Evolutionary conservation across 257 asterid species (phyloP).

Genomic region (Solanum piurae): DNA sequence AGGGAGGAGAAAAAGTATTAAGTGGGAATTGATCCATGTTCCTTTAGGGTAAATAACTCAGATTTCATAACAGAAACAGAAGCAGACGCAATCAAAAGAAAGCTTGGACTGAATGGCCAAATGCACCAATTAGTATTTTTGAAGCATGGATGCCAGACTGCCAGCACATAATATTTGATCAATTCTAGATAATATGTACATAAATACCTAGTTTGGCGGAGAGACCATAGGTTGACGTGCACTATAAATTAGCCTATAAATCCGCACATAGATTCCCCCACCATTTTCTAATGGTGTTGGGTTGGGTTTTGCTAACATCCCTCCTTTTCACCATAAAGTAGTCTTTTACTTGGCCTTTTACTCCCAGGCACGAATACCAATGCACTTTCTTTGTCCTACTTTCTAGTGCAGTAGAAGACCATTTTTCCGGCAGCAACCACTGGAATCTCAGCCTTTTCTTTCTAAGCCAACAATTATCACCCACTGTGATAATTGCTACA

Average conservation of each 20-base stretch:
- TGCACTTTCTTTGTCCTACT: too few species aligned
- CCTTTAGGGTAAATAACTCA: not conserved
- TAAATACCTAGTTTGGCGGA: not conserved
- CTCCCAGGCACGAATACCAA: too few species aligned
- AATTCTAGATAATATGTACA: not conserved
- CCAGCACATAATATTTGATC: not conserved
- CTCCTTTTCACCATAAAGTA: not conserved
- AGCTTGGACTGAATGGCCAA: not conserved
- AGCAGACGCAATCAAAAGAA: not conserved
- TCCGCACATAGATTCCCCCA: not conserved
- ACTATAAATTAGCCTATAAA: not conserved
- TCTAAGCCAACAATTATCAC: too few species aligned
- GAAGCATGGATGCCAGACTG: not conserved
- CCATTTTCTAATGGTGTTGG: not conserved
- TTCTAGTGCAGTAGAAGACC: too few species aligned
- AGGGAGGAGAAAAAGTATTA: not conserved
- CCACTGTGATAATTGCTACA: too few species aligned
- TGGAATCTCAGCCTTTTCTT: too few species aligned
- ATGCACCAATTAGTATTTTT: not conserved
- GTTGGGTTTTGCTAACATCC: not conserved
- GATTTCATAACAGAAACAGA: not conserved
- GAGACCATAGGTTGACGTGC: not conserved
- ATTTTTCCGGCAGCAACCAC: too few species aligned
- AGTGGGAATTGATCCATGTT: not conserved
- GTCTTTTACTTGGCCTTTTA: too few species aligned